Conservation (phyloP, 495 filamentous ascomycete species). For the Aspergillus coremiiformis region DNA sequence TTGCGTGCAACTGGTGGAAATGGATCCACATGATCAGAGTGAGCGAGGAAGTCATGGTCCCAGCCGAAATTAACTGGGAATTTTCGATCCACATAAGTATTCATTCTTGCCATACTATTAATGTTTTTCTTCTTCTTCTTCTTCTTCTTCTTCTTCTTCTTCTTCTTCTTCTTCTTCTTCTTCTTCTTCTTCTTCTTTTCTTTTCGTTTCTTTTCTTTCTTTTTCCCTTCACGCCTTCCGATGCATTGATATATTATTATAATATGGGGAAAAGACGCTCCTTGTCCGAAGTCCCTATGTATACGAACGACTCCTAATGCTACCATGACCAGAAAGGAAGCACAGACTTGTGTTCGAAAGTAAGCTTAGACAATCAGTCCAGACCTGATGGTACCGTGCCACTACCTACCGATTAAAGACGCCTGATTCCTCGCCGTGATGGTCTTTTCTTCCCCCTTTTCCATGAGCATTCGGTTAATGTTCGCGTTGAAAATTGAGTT, state of each 20-base stretch:
- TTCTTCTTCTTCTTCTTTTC: background rate
- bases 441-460: no score
- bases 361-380: no score
- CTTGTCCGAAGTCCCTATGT: background rate
- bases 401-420: no score
- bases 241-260: background rate
- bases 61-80: background rate
- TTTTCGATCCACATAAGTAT: background rate
- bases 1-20: constrained; percentile 11
- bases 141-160: background rate
- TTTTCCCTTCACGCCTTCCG: no score
- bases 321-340: background rate
- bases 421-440: no score
- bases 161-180: background rate
- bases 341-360: no score
- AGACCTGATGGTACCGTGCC: no score
- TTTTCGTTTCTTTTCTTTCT: no score
- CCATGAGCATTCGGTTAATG: no score
- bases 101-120: no score
- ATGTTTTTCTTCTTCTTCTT: background rate
- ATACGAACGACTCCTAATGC: background rate
- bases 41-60: background rate
- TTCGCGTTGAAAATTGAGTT: no score
- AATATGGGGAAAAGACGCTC: background rate
- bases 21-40: constrained; percentile 49